Percentiles rank a stretch among this genome's conserved stretches.
Evolutionary conservation across 305 asterid genomes (phyloP).

Genomic region (Fraxinus baroniana): DNA sequence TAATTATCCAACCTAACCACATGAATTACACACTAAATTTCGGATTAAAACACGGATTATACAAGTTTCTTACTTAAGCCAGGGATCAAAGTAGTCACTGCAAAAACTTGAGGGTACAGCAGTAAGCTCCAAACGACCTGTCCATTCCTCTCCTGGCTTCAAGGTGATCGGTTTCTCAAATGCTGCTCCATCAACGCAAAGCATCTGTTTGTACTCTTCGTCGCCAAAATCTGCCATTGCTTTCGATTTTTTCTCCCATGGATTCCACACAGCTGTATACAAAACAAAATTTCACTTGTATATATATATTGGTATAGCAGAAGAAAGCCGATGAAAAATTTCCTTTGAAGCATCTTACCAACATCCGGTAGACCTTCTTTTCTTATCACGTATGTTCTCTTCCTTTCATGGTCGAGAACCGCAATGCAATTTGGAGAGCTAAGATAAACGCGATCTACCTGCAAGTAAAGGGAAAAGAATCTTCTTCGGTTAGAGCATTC

Average conservation of each 20-base stretch:
- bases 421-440: slow-evolving; percentile 70
- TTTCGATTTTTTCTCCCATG: slow-evolving; percentile 92
- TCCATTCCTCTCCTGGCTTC: slow-evolving; percentile 94
- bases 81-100: slow-evolving; percentile 52
- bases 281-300: background rate
- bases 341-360: slow-evolving; percentile 42
- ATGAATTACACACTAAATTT: background rate
- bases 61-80: slow-evolving; percentile 24
- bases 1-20: background rate
- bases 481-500: background rate
- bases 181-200: slow-evolving; percentile 83
- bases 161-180: slow-evolving; percentile 69
- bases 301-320: background rate
- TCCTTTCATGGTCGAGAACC: slow-evolving; percentile 88
- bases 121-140: slow-evolving; percentile 66
- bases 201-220: slow-evolving; percentile 85
- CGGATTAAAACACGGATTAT: background rate
- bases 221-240: slow-evolving; percentile 89
- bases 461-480: slow-evolving; percentile 13
- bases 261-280: slow-evolving; percentile 82
- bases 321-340: background rate
- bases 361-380: slow-evolving; percentile 92
- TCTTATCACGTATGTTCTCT: slow-evolving; percentile 74
- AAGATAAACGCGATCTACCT: slow-evolving; percentile 89
- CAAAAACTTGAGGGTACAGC: slow-evolving; percentile 83